Evolutionary conservation across 192 early-diverging fungal genomes (phyloP), one percentile per base, ranked within the genome.

Genomic region (Gamsiella multidivaricata): DNA sequence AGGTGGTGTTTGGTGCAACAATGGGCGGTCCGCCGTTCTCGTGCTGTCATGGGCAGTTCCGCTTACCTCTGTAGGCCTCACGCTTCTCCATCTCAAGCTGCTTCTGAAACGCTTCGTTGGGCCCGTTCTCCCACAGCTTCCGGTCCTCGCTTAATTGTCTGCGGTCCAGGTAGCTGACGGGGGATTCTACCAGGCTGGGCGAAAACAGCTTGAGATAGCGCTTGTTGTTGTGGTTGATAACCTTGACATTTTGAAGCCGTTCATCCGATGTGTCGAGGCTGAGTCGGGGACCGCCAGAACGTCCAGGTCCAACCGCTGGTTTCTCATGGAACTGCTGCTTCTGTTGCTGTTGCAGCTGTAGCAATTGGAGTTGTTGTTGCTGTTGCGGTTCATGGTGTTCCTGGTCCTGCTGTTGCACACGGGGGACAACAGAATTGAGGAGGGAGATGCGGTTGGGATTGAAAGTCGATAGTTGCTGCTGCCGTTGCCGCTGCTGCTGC

Each of bases 51-150:
- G n/a, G n/a, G n/a, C n/a, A n/a, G n/a, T n/a, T n/a, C n/a, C n/a
- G n/a, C 22, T 68, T 78, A 78, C 74, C 74, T 78, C 54, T 53
- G 43, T 58, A 64, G 4, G 65, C 65, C 26, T 69, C 65, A n/a
- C 65, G 53, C 26, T 45, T 68, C 39, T 78, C 74, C 5, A 54
- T 23, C 23, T 78, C 65, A 11, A 78, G 61, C 39, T 78, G 74
- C 39, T 78, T 68, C 54, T 78, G 65, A 39, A 78, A 78, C 6
- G 74, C 74, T 49, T 62, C 66, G 25, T 78, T 59, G 18, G 74
- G 74, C 2, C 74, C 74, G 20, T 78, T 64, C 49, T 78, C 74
- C 74, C 74, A 78, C 29, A 78, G 26, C 52, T 57, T 78, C 54
- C 52, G 63, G 47, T 78, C 74, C 5, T 78, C 66, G 26, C 8